Percentiles rank a stretch among this genome's conserved stretches.
phyloP scores from a whole-genome alignment of 805 yeast species.

The Grigorovia transvaalensis region DNA sequence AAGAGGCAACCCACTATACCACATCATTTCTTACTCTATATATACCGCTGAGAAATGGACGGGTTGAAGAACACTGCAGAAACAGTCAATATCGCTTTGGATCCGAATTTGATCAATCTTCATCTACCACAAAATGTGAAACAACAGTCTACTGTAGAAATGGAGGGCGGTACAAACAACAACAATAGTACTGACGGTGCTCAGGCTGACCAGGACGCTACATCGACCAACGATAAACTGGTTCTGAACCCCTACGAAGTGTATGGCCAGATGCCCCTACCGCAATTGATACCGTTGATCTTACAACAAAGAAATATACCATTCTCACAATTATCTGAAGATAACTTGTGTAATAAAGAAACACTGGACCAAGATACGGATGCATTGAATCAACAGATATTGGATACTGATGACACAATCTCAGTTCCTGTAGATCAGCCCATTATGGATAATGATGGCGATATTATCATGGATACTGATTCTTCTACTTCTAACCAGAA shows the following conservation, averaged over 20 bases:
- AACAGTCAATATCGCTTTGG: conserved; percentile 23
- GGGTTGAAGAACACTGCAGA: background rate
- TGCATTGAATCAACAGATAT: background rate
- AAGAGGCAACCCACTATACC: background rate
- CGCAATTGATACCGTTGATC: conserved; percentile 49
- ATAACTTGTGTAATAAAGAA: background rate
- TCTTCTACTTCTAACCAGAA: too few species aligned
- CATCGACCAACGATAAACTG: conserved; percentile 4
- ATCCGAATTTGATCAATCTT: conserved; percentile 25
- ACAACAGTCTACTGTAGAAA: background rate
- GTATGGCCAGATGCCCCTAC: conserved; percentile 33
- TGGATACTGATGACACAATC: background rate
- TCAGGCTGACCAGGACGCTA: background rate
- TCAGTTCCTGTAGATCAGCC: background rate
- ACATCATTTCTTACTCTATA: background rate
- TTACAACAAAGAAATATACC: conserved; percentile 24
- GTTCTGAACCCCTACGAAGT: conserved; percentile 25
- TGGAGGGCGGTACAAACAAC: background rate
- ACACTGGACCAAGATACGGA: background rate
- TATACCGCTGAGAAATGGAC: background rate
- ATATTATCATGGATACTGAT: background rate
- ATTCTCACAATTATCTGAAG: conserved; percentile 7
- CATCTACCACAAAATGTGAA: conserved; percentile 5
- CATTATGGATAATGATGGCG: background rate
- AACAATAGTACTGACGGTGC: background rate